These are phyloP conservation scores for Fusarium torulosum DNA, from an alignment of 2,329 filamentous ascomycete genomes.

Conservation along the genomic window DNA sequence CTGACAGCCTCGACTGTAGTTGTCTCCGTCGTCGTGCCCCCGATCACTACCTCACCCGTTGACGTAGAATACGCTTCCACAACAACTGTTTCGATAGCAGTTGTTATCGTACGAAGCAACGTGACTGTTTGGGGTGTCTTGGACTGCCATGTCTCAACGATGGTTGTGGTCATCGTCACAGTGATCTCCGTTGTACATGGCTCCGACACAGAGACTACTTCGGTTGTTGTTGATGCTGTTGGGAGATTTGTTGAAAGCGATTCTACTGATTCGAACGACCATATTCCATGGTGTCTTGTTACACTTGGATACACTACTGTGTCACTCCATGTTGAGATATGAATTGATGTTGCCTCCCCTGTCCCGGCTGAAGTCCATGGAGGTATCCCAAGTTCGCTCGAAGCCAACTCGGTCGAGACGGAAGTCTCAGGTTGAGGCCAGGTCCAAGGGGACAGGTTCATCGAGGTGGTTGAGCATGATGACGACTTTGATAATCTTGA, in stretches of 20 bases:
- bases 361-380: slow-evolving; percentile 13
- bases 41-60: slow-evolving; percentile 39
- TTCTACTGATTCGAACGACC: slow-evolving; percentile 11
- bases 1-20: slow-evolving; percentile 40
- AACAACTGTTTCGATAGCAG: slow-evolving; percentile 42
- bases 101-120: slow-evolving; percentile 37
- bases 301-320: slow-evolving; percentile 11
- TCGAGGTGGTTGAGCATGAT: slow-evolving; percentile 14
- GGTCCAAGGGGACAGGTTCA: slow-evolving; percentile 10
- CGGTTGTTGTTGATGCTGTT: slow-evolving; percentile 1
- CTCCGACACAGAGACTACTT: slow-evolving; percentile 18
- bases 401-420: slow-evolving; percentile 12
- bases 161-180: slow-evolving; percentile 45
- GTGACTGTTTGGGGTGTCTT: slow-evolving; percentile 32
- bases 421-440: slow-evolving; percentile 17
- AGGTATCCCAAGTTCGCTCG: slow-evolving; percentile 17
- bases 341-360: not conserved
- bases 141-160: slow-evolving; percentile 45
- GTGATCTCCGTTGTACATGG: slow-evolving; percentile 46
- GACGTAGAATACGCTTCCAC: slow-evolving; percentile 48
- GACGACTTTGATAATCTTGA: slow-evolving; percentile 3
- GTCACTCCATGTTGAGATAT: not conserved
- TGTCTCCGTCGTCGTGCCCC: slow-evolving; percentile 39
- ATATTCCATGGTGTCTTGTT: slow-evolving; percentile 7
- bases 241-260: not conserved